Evolutionary conservation across 225 moss, liverwort and hornwort genomes (phyloP), one percentile per base, ranked within the genome.

Genomic region (Physcomitrellopsis africana): DNA sequence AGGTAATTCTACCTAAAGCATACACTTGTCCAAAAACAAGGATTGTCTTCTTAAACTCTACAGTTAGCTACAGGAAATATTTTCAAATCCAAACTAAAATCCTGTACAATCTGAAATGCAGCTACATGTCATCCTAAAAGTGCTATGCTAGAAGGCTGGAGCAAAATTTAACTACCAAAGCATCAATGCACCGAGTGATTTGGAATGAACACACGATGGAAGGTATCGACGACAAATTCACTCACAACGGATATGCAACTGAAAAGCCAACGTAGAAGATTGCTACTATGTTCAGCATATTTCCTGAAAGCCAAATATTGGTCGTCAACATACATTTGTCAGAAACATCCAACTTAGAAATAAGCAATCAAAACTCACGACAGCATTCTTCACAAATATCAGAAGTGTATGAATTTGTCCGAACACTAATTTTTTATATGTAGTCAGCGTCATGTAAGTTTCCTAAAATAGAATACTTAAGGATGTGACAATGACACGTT

Each of bases 171-270:
- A 59, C 67, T 37, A 18, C 41, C 17, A 69, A 32, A 7, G 23
- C 48, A 13, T 53, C 9, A 24, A 67, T 60, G 52, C 60, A 68
- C 44, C 16, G 20, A n/a, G 22, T 57, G 7, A 18, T 37, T 2
- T 12, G 54, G 48, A 74, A 19, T 9, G n/a, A 80, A 41, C 9
- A 51, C 51, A 43, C 6, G 51, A 17, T 61, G 46, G 11, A 16
- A 49, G n/a, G 16, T 32, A 37, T 16, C 16, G 52, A 59, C 64
- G 43, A 54, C 58, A 63, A 65, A 5, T 61, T 52, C 45, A 73
- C 92, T 86, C 76, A 92, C 90, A 92, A 76, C 24, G 92, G 88
- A 70, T 89, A 89, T n/a, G 90, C 90, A 67, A 89, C 68, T 0
- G 88, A 65, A 70, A 80, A 90, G 78, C 92, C 83, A 67, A 90